These are phyloP conservation scores for Calocera viscosa DNA, from an alignment of 768 basidiomycete genomes.

Conservation along the genomic window DNA sequence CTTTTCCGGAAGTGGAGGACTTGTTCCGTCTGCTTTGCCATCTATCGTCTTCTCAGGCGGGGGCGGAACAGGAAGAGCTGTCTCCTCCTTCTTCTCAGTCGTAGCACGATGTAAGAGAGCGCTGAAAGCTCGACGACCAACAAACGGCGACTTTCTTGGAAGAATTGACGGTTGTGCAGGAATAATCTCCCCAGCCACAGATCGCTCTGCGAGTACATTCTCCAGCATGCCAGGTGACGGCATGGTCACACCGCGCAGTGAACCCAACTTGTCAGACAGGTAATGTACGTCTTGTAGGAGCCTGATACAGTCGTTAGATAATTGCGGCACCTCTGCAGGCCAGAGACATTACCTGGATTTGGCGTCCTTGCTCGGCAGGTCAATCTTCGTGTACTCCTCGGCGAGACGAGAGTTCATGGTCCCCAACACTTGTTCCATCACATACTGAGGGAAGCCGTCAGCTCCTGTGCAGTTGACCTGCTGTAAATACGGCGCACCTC, in stretches of 20 bases:
- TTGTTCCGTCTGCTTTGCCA: neutral
- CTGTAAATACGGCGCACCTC: constrained; percentile 46
- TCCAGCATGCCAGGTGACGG: constrained; percentile 67
- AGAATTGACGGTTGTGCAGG: constrained; percentile 1
- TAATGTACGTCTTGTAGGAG: constrained; percentile 68
- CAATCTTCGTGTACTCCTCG: constrained; percentile 73
- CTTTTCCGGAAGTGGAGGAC: neutral
- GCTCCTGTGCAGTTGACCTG: neutral
- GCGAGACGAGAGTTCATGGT: constrained; percentile 83
- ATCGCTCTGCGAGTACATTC: constrained; percentile 72
- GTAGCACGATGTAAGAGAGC: constrained; percentile 17
- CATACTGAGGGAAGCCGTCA: constrained; percentile 41
- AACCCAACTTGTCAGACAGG: constrained; percentile 53
- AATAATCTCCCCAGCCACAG: constrained; percentile 24
- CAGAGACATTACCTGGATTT: constrained; percentile 57
- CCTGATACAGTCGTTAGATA: constrained; percentile 32
- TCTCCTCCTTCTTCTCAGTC: neutral
- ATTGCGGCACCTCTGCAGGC: neutral
- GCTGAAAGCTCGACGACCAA: constrained; percentile 19
- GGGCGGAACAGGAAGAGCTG: neutral
- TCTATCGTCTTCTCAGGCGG: constrained; percentile 4
- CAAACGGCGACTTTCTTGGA: constrained; percentile 20
- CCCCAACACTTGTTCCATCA: constrained; percentile 91
- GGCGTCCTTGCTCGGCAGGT: constrained; percentile 68
- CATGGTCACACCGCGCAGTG: constrained; percentile 58